Conservation (phyloP, 208 protist genomes). For the Kentomonas sorsogonicus region DNA sequence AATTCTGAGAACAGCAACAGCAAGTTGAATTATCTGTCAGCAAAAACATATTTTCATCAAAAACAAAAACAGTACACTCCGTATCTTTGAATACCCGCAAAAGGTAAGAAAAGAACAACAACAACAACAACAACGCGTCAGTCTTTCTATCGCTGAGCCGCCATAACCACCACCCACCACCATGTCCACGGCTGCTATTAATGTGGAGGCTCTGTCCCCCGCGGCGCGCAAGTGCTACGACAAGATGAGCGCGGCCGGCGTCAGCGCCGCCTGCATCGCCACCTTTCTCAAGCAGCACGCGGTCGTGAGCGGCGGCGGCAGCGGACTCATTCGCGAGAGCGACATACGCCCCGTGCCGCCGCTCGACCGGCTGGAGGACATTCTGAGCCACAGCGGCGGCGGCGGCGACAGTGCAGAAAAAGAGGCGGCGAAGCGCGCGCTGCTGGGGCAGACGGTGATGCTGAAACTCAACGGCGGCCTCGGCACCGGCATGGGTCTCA, state of each 20-base stretch:
- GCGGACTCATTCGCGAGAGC: constrained; percentile 48
- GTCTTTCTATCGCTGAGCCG: too few species aligned
- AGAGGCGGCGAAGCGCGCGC: constrained; percentile 14
- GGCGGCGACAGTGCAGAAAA: not conserved
- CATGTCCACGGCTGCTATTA: too few species aligned
- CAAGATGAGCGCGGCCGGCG: constrained; percentile 61
- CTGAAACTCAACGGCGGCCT: constrained; percentile 98
- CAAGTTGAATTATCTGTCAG: too few species aligned
- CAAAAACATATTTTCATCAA: too few species aligned
- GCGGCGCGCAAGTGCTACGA: constrained; percentile 53
- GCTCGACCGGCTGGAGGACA: constrained; percentile 33
- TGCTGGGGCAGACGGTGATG: constrained; percentile 89
- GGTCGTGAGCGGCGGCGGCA: constrained; percentile 38
- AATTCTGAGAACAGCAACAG: too few species aligned
- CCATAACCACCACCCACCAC: too few species aligned
- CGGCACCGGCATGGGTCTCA: constrained; percentile 87
- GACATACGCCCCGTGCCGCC: constrained; percentile 34
- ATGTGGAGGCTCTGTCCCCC: too few species aligned
- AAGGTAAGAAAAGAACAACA: too few species aligned
- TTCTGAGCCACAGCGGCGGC: constrained; percentile 6
- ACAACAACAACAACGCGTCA: too few species aligned
- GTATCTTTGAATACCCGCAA: too few species aligned
- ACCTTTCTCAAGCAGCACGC: constrained; percentile 58
- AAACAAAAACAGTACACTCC: too few species aligned
- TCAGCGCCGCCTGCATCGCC: constrained; percentile 55